Percentiles rank a stretch among this genome's conserved stretches.
These are phyloP conservation scores for Macrophomina tecta DNA, from an alignment of 2,329 filamentous ascomycete species.

Conservation along the genomic window DNA sequence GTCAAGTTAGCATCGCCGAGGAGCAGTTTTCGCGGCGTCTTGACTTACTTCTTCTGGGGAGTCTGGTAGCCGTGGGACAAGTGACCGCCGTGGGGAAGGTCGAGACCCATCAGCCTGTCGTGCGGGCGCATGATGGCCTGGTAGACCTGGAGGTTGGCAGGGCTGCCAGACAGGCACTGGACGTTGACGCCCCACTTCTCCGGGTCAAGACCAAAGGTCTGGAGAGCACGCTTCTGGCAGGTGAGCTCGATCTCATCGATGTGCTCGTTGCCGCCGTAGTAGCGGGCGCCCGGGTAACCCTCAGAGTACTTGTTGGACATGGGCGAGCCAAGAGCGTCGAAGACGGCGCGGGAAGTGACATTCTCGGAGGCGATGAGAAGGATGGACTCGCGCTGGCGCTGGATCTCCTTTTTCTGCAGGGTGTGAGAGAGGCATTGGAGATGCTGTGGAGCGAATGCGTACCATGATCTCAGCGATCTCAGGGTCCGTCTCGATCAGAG, in stretches of 20 bases:
- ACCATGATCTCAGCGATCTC: slow-evolving; percentile 98
- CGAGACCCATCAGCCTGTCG: slow-evolving; percentile 95
- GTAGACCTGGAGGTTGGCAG: slow-evolving; percentile 97
- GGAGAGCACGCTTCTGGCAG: slow-evolving; percentile 87
- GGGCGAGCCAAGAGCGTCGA: slow-evolving; percentile 57
- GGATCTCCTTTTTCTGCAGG: slow-evolving; percentile 81
- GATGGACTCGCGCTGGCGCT: slow-evolving; percentile 98
- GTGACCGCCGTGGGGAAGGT: slow-evolving; percentile 93
- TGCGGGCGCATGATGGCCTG: slow-evolving; percentile 96
- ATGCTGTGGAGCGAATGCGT: slow-evolving; percentile 33
- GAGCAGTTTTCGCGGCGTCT: neutral
- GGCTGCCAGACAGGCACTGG: slow-evolving; percentile 82
- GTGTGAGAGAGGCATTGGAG: slow-evolving; percentile 38
- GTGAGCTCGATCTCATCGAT: slow-evolving; percentile 89
- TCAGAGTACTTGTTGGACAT: slow-evolving; percentile 95
- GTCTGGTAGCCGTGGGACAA: slow-evolving; percentile 98
- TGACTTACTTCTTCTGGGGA: slow-evolving; percentile 79
- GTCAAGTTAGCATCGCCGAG: slow-evolving; percentile 2
- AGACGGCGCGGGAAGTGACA: slow-evolving; percentile 47
- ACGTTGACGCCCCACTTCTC: slow-evolving; percentile 98
- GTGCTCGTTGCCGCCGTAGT: slow-evolving; percentile 96
- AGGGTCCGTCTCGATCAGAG: slow-evolving; percentile 86
- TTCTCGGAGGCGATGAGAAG: slow-evolving; percentile 59
- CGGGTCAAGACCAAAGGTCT: slow-evolving; percentile 82
- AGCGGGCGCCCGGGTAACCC: slow-evolving; percentile 93